phyloP scores from a whole-genome alignment of 495 filamentous ascomycete genomes.

The Hypoxylon trugodes region DNA sequence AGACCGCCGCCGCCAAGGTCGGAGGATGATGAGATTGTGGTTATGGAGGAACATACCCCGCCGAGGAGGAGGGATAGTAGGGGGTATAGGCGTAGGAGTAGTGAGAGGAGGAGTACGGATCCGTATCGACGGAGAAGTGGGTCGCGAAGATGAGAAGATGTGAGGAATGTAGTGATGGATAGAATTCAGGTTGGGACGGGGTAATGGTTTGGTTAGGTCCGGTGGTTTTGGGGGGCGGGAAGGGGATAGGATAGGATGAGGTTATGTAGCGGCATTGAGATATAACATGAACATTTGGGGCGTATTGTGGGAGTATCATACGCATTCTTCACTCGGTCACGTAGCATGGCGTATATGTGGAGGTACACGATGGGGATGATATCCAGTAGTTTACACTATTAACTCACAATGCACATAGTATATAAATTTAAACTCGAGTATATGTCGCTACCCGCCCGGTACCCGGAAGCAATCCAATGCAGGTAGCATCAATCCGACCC shows the following conservation, averaged over 20 bases:
- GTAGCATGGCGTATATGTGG: constrained; percentile 22
- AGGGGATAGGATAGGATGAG: too few species aligned
- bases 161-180: not conserved
- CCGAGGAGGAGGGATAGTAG: constrained; percentile 42
- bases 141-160: constrained; percentile 28
- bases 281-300: constrained; percentile 3
- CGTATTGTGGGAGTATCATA: not conserved
- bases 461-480: too few species aligned
- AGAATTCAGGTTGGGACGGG: not conserved
- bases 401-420: too few species aligned
- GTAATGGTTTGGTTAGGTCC: not conserved
- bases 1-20: constrained; percentile 15
- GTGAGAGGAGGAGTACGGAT: constrained; percentile 46
- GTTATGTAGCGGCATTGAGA: constrained; percentile 1
- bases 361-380: too few species aligned
- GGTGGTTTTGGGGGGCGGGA: not conserved
- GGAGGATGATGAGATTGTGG: constrained; percentile 56
- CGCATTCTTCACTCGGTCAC: constrained; percentile 1
- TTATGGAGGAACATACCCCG: constrained; percentile 55
- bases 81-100: constrained; percentile 42
- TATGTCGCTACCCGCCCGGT: too few species aligned
- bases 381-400: too few species aligned
- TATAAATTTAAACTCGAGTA: too few species aligned
- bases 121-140: constrained; percentile 43
- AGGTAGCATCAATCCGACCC: too few species aligned